Conservation (phyloP, 202 grass and related monocot genomes). For the Saccharum hybrid region DNA sequence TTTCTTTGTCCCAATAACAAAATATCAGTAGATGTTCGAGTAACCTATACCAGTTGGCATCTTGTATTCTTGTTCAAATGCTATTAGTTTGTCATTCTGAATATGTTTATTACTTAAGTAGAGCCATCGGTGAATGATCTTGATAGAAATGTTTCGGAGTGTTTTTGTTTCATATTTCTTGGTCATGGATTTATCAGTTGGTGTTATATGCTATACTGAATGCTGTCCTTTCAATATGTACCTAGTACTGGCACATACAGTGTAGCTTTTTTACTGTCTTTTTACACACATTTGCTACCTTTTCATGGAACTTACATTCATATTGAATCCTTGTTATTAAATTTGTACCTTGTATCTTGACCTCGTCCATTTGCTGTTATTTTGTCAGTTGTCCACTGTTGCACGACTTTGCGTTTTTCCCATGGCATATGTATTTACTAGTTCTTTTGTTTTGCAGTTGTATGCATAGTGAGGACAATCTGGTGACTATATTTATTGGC, state of each 20-base stretch:
- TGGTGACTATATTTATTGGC: conserved; percentile 44
- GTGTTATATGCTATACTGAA: neutral
- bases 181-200: neutral
- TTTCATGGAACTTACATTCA: neutral
- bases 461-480: conserved; percentile 49
- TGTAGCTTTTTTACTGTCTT: neutral
- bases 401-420: neutral
- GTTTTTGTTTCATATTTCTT: conserved; percentile 30
- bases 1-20: too few species aligned
- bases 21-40: neutral
- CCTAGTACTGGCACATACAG: neutral
- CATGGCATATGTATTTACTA: conserved; percentile 31
- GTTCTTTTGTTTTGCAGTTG: conserved; percentile 48
- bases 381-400: conserved; percentile 10
- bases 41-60: neutral
- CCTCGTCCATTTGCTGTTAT: neutral
- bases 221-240: neutral
- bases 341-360: conserved; percentile 20
- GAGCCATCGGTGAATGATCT: neutral
- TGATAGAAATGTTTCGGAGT: neutral
- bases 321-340: conserved; percentile 17
- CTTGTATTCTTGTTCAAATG: conserved; percentile 21
- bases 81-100: neutral
- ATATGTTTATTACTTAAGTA: neutral
- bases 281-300: neutral